Conservation (phyloP, 176 grass and related monocot species). For the Triticum dicoccoides region DNA sequence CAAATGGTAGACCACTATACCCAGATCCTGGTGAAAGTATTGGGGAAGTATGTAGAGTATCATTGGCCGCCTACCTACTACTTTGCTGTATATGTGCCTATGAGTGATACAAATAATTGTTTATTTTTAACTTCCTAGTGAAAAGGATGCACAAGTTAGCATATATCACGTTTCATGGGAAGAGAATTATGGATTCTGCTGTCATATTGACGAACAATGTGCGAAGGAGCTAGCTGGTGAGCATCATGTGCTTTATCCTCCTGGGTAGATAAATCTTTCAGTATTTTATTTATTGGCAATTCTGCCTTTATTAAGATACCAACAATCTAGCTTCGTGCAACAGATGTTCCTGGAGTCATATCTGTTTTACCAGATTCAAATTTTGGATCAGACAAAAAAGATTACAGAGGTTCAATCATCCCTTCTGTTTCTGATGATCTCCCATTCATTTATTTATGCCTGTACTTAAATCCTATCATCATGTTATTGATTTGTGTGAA, state of each 20-base stretch:
- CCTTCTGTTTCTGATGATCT: conserved; percentile 18
- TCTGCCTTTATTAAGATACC: background rate
- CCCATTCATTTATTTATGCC: background rate
- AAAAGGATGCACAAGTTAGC: conserved; percentile 90
- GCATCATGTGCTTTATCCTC: background rate
- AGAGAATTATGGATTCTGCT: conserved; percentile 85
- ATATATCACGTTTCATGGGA: conserved; percentile 90
- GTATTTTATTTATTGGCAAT: background rate
- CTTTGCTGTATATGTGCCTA: background rate
- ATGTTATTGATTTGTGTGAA: background rate
- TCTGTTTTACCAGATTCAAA: conserved; percentile 59
- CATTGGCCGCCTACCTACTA: background rate
- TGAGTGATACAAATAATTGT: background rate
- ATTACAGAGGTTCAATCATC: conserved; percentile 53
- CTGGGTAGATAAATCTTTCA: background rate
- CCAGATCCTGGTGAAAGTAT: conserved; percentile 65
- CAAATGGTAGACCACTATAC: conserved; percentile 86
- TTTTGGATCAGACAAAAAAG: conserved; percentile 63
- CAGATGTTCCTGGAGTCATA: conserved; percentile 77
- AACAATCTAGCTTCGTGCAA: conserved; percentile 20
- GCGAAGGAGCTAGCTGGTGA: conserved; percentile 68
- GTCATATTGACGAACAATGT: conserved; percentile 65
- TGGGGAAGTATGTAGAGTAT: conserved; percentile 71
- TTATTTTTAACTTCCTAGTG: conserved; percentile 44
- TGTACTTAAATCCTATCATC: background rate